Evolutionary conservation across 2,329 filamentous ascomycete genomes (phyloP).

Genomic region (Chaetomium olivaceum): DNA sequence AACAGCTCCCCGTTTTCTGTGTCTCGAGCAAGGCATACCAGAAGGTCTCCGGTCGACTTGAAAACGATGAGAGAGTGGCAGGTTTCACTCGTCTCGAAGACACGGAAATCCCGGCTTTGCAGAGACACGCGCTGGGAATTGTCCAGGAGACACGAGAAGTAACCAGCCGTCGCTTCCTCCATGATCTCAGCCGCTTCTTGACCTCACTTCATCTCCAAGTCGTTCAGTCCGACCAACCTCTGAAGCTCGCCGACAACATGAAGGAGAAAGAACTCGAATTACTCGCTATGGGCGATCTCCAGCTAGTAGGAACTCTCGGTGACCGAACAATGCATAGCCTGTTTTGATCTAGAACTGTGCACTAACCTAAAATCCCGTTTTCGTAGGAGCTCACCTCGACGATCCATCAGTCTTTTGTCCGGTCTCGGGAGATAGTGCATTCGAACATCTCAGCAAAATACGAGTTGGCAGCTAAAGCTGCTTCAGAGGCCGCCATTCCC

Average conservation of each 20-base stretch:
- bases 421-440: background rate
- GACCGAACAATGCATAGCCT: background rate
- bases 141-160: conserved; percentile 43
- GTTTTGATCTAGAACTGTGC: background rate
- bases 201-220: conserved; percentile 47
- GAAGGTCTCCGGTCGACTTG: conserved; percentile 42
- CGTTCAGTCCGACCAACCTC: background rate
- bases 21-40: conserved; percentile 39
- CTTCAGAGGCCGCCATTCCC: conserved; percentile 8
- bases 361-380: background rate
- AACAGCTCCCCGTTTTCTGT: conserved; percentile 61
- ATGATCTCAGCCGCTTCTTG: conserved; percentile 50
- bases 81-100: conserved; percentile 53
- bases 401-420: background rate
- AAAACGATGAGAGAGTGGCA: conserved; percentile 49
- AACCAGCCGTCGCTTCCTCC: conserved; percentile 52
- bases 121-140: conserved; percentile 57
- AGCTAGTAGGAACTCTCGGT: conserved; percentile 10
- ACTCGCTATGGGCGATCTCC: conserved; percentile 14
- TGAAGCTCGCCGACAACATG: conserved; percentile 17
- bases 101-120: conserved; percentile 60
- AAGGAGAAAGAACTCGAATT: conserved; percentile 18
- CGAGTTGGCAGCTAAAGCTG: background rate
- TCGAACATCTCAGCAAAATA: conserved; percentile 11
- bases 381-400: background rate